Evolutionary conservation across 805 yeast genomes (phyloP).

Genomic region (Cyberlindnera veronae): DNA sequence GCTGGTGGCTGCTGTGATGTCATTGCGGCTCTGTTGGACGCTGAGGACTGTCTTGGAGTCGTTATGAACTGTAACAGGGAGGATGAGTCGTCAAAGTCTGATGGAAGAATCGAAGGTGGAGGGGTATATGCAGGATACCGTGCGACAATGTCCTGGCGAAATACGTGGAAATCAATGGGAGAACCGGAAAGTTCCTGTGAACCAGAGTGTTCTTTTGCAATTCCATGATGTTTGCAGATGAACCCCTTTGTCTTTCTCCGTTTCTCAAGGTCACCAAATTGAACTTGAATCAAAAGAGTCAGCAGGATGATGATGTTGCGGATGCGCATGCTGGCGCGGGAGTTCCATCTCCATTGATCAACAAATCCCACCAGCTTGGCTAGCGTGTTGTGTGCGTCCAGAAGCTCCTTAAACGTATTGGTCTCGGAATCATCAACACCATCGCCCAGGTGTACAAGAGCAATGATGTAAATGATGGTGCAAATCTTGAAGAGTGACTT

Average conservation of each 20-base stretch:
- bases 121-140: conserved; percentile 71
- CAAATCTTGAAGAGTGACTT: conserved; percentile 14
- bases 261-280: conserved; percentile 55
- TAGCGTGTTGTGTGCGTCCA: conserved; percentile 39
- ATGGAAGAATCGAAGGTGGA: conserved; percentile 46
- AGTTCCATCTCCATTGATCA: conserved; percentile 66
- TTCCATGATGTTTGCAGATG: conserved; percentile 39
- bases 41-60: conserved; percentile 49
- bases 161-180: conserved; percentile 81
- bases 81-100: conserved; percentile 43
- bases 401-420: not conserved
- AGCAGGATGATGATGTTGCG: conserved; percentile 53
- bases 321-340: conserved; percentile 41
- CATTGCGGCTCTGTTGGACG: conserved; percentile 27
- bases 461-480: conserved; percentile 15
- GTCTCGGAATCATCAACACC: conserved; percentile 6
- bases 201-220: conserved; percentile 20
- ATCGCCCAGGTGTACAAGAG: conserved; percentile 7
- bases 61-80: conserved; percentile 60
- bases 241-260: conserved; percentile 43
- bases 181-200: conserved; percentile 47
- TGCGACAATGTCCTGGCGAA: conserved; percentile 67
- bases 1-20: conserved; percentile 49
- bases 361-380: conserved; percentile 44
- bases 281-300: conserved; percentile 51